A percentile compares a stretch with the other conserved stretches of the same genome.
Evolutionary conservation across 2,329 filamentous ascomycete species (phyloP).

Genomic region (Colletotrichum sp.): DNA sequence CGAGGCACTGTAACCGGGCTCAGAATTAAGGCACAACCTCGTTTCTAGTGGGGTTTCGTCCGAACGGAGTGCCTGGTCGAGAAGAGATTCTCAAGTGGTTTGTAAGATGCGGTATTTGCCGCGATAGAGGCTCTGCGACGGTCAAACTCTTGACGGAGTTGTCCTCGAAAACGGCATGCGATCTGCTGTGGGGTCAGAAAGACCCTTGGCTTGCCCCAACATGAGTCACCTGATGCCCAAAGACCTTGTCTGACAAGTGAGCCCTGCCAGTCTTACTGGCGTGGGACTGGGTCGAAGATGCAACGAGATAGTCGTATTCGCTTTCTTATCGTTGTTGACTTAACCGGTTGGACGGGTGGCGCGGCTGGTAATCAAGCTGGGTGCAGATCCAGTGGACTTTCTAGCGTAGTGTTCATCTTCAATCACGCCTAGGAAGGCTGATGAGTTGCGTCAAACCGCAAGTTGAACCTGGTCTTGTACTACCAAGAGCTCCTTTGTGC

Average conservation of each 20-base stretch:
- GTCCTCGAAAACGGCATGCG: neutral
- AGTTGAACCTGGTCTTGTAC: neutral
- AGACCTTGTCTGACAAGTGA: neutral
- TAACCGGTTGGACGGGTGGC: neutral
- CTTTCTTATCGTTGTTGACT: neutral
- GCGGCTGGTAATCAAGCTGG: neutral
- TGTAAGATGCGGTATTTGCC: neutral
- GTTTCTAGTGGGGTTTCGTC: neutral
- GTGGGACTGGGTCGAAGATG: neutral
- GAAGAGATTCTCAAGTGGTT: neutral
- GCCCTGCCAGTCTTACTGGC: neutral
- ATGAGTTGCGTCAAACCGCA: neutral
- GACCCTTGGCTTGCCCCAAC: neutral
- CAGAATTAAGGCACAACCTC: neutral
- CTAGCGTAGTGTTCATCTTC: neutral
- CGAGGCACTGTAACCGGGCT: neutral
- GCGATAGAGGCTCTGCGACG: neutral
- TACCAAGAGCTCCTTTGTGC: neutral
- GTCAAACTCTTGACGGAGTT: neutral
- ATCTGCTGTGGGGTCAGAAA: neutral
- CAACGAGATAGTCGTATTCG: neutral
- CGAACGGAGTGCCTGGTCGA: neutral
- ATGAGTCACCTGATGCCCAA: neutral
- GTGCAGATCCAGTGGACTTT: neutral
- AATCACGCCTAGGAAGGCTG: neutral